Conservation (phyloP, 768 basidiomycete genomes). For the Termitomyces eurrhizus region DNA sequence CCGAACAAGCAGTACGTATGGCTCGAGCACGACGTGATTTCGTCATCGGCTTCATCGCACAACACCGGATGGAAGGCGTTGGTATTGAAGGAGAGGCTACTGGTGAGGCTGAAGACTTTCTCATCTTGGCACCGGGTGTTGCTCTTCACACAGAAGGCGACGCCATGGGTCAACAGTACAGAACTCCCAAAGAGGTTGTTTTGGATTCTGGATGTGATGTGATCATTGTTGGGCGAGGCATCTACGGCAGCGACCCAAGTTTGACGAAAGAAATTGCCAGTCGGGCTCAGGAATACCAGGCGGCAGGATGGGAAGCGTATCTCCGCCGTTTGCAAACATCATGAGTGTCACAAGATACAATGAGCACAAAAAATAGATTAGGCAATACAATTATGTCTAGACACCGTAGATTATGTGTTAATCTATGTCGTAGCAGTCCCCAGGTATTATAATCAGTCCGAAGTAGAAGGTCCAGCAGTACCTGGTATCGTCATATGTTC, state of each 20-base stretch:
- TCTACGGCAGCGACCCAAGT: conserved; percentile 65
- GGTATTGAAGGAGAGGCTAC: conserved; percentile 34
- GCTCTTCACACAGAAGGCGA: conserved; percentile 79
- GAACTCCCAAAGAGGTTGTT: conserved; percentile 84
- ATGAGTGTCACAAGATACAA: conserved; percentile 4
- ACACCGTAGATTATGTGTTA: neutral
- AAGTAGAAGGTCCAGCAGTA: conserved; percentile 13
- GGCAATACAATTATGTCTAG: neutral
- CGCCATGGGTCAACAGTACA: conserved; percentile 91
- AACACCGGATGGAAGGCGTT: conserved; percentile 73
- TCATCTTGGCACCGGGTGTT: conserved; percentile 92
- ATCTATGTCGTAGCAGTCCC: neutral
- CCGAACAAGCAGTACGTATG: conserved; percentile 81
- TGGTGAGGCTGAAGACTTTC: conserved; percentile 66
- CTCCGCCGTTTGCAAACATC: conserved; percentile 40
- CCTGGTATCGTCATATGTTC: conserved; percentile 37
- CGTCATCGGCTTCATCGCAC: conserved; percentile 96
- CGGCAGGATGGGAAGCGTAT: conserved; percentile 92
- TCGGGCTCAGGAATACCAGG: conserved; percentile 82
- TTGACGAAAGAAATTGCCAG: conserved; percentile 42
- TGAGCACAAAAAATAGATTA: neutral
- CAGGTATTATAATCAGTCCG: neutral
- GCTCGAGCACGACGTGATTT: conserved; percentile 79
- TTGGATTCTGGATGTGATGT: conserved; percentile 84
- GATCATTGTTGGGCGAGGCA: conserved; percentile 95